Evolutionary conservation across 164 flowering plant genomes (phyloP).

Genomic region (Echeveria elegans): DNA sequence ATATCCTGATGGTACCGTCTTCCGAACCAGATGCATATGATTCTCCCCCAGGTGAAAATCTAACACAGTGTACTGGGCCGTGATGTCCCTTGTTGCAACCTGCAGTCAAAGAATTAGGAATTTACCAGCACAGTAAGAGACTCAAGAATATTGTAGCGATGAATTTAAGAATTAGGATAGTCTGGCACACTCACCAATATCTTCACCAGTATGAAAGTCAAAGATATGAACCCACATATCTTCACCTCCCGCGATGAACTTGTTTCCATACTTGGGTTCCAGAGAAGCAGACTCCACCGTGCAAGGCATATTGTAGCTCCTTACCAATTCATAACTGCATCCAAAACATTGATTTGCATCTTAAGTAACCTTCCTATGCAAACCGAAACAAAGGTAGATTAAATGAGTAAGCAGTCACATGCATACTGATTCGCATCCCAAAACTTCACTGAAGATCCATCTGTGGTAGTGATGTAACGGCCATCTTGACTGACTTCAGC

Average conservation of each 20-base stretch:
- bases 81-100: neutral
- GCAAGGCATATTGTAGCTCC: constrained; percentile 17
- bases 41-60: neutral
- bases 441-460: constrained; percentile 41
- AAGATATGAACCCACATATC: constrained; percentile 94
- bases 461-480: constrained; percentile 71
- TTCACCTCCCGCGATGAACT: constrained; percentile 93
- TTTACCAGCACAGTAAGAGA: neutral
- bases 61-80: neutral
- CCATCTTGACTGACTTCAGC: constrained; percentile 99
- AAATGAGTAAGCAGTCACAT: neutral
- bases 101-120: neutral
- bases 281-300: constrained; percentile 84
- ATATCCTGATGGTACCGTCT: neutral
- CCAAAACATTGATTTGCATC: neutral
- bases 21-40: neutral
- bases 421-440: constrained; percentile 99
- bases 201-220: constrained; percentile 91
- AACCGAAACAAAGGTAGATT: neutral
- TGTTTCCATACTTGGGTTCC: constrained; percentile 84
- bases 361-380: neutral
- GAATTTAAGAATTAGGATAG: neutral
- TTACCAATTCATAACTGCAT: constrained; percentile 80
- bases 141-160: no score
- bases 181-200: constrained; percentile 51